Conservation (phyloP, 345 rosid genomes). For the Schrenkiella parvula region DNA sequence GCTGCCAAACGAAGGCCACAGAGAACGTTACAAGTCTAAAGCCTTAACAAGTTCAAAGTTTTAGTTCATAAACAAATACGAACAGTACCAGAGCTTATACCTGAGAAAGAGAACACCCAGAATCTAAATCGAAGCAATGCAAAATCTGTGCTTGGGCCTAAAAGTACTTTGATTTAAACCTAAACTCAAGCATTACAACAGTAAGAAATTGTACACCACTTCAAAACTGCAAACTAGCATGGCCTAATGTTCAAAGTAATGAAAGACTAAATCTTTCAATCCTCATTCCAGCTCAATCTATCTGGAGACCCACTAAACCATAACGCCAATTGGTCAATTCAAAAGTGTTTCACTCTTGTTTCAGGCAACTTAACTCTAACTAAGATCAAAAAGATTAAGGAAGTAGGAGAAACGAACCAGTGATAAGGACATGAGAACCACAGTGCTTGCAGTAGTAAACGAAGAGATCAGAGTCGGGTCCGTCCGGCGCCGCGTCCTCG, state of each 20-base stretch:
- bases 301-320: background rate
- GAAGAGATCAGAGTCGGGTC: constrained; percentile 96
- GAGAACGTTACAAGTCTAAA: background rate
- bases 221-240: background rate
- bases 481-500: constrained; percentile 98
- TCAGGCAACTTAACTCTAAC: background rate
- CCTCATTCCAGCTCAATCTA: background rate
- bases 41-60: background rate
- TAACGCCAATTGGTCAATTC: background rate
- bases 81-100: background rate
- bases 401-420: constrained; percentile 51
- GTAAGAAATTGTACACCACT: background rate
- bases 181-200: background rate
- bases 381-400: background rate
- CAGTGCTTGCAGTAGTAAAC: constrained; percentile 99
- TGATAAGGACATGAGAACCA: constrained; percentile 91
- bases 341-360: background rate
- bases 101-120: background rate
- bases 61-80: background rate
- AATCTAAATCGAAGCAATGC: background rate
- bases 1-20: background rate
- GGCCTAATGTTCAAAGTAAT: background rate
- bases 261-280: constrained; percentile 9
- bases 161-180: background rate
- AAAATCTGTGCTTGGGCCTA: background rate